phyloP scores from a whole-genome alignment of 2,329 filamentous ascomycete genomes.

The Aspergillus versicolor region DNA sequence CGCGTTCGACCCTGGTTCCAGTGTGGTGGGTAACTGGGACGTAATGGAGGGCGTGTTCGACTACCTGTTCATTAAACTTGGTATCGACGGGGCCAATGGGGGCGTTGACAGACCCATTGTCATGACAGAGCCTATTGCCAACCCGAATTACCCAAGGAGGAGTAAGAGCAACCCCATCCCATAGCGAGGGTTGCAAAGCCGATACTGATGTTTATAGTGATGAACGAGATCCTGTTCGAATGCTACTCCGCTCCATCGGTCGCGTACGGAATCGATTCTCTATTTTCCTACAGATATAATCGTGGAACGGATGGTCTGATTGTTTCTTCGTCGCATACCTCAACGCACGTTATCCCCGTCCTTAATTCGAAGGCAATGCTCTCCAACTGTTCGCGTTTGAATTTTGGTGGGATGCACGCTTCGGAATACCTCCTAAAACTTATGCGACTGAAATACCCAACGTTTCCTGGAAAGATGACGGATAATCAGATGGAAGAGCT shows the following conservation, averaged over 20 bases:
- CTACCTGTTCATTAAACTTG: constrained; percentile 91
- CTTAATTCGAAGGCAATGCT: constrained; percentile 82
- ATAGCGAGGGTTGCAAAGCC: background rate
- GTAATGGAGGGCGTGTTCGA: constrained; percentile 93
- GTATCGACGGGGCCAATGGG: constrained; percentile 72
- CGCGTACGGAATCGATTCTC: constrained; percentile 90
- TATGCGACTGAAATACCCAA: constrained; percentile 85
- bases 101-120: constrained; percentile 82
- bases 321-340: constrained; percentile 86
- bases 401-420: constrained; percentile 90
- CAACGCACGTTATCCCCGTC: constrained; percentile 93
- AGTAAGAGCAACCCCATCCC: constrained; percentile 55
- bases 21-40: constrained; percentile 96
- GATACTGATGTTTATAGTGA: constrained; percentile 57
- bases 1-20: constrained; percentile 86
- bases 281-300: constrained; percentile 95
- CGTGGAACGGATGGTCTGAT: constrained; percentile 83
- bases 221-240: constrained; percentile 97
- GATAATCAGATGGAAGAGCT: constrained; percentile 84
- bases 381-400: constrained; percentile 80
- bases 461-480: constrained; percentile 82
- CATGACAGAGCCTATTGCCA: constrained; percentile 94
- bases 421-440: constrained; percentile 91
- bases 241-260: constrained; percentile 89
- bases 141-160: constrained; percentile 82